Base-by-base conservation (phyloP, 257 asterid species). In the Knoxia roxburghii region DNA sequence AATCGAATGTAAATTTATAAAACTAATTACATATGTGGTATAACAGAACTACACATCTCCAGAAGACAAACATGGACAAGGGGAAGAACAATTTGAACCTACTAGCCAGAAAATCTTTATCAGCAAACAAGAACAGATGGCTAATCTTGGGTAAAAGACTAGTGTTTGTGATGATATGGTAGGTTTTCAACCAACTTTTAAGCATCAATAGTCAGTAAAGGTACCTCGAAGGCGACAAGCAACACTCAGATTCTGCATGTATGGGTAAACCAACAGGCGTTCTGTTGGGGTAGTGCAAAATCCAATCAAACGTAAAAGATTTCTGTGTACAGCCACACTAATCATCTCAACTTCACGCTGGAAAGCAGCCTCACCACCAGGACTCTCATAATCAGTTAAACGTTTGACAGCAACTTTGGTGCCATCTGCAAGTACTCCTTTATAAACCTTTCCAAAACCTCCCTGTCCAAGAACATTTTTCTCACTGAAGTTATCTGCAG, bases 311-410 rank as follows among this genome's bases (percentile, higher is more conserved):
- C 91, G 79, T 60, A 93, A 79, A 41, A 93, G 95, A 77, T 93
- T 93, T 75, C 84, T 82, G 81, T 93, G 99, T 43, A 93, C 99
- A 60, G 99, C 99, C 35, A 92, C 98, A 68, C 97, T 87, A 53
- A 92, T 92, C 99, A 93, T 86, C 94, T 90, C 97, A 27, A 93
- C 97, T 84, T 93, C 99, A 21, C 99, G 95, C 71, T 85, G 95
- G 81, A 93, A 93, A 0, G 99, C 97, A 26, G 78, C 86, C 72
- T 93, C 99, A 35, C 99, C 97, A 52, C 97, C 96, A 2, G 98
- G 97, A 72, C 90, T 86, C 82, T 88, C 97, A 41, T 81, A 93
- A 76, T 93, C 95, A 20, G 94, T 85, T 74, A 93, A 76, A 30
- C 99, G 89, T 73, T 93, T 93, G 53, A 93, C 96, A 15, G 99